phyloP scores from a whole-genome alignment of 1,139 yeast genomes.

The Suhomyces kunorum region DNA sequence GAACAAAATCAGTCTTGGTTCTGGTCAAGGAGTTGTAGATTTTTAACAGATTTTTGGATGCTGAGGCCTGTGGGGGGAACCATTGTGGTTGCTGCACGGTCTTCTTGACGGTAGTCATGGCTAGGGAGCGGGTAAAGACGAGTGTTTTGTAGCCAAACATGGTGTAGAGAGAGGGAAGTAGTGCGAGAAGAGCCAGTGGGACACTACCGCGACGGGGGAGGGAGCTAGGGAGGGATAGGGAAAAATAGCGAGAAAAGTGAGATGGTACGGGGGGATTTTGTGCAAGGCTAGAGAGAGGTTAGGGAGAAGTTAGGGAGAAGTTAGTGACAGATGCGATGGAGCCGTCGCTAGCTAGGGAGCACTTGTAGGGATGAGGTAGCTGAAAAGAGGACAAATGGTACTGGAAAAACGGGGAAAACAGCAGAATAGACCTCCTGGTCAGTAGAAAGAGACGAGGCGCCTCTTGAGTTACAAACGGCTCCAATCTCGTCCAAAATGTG shows the following conservation, averaged over 20 bases:
- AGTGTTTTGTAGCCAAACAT: constrained; percentile 6
- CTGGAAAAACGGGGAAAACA: no score
- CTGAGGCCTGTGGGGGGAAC: constrained; percentile 20
- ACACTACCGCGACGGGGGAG: background rate
- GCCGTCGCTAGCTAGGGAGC: no score
- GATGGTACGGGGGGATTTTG: background rate
- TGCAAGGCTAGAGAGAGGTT: no score
- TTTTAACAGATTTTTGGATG: constrained; percentile 23
- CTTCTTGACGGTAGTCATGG: constrained; percentile 12
- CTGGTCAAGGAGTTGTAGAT: constrained; percentile 82
- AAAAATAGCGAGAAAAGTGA: background rate
- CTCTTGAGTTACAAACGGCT: no score
- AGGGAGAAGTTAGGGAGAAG: no score
- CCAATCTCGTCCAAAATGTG: no score
- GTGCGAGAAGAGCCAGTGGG: constrained; percentile 2
- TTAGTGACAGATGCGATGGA: no score
- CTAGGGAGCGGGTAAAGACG: constrained; percentile 5
- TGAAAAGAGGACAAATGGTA: no score
- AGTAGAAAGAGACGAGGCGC: no score
- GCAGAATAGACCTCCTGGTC: no score
- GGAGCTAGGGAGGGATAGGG: background rate
- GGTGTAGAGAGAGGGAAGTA: background rate
- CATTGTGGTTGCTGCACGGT: constrained; percentile 41
- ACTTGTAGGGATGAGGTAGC: no score
- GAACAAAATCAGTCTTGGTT: constrained; percentile 72